Base-by-base conservation (phyloP, 441 rosid species). In the Francoa sonchifolia region DNA sequence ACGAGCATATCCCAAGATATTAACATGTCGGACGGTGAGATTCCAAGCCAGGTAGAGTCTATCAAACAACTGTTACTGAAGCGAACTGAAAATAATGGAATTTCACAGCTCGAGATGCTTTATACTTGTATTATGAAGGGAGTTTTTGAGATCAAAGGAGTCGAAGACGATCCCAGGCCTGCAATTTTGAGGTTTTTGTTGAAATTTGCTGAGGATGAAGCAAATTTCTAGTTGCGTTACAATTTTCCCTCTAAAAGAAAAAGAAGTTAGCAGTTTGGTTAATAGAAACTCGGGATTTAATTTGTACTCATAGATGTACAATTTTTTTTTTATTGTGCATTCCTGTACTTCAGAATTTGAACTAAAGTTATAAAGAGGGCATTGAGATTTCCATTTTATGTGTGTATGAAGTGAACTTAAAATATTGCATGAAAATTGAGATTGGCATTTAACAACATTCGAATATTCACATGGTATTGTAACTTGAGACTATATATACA, bases 71-170 rank as follows among this genome's bases (percentile, higher is more conserved):
- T 62, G 14, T 60, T 81, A 4, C 48, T 81, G 58, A 74, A 69
- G 51, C 73, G 62, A 9, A 83, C 82, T 0, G 79, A 68, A 38
- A 65, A 58, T 48, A 74, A 75, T 28, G 74, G 67, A 52, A 75
- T 92, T 30, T 94, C 97, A 4, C 84, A 71, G 67, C 96, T 87
- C 17, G 97, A 92, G 68, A 79, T 80, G 72, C 70, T 83, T 0
- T 87, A 92, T 48, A 67, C 81, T 0, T 72, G 84, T 9, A 48
- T 87, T 44, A 73, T 87, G 76, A 92, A 81, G 55, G 79, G 76
- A 18, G 71, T 77, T 47, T 77, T 81, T 16, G 77, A 69, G 57
- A 57, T 65, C 26, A 68, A 61, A 55, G 68, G 66, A 47, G 49
- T 45, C 33, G 64, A 19, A 50, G 74, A 72, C 21, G 65, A 65